These are phyloP conservation scores for Venturia carpophila DNA, from an alignment of 2,329 filamentous ascomycete genomes.

Conservation along the genomic window DNA sequence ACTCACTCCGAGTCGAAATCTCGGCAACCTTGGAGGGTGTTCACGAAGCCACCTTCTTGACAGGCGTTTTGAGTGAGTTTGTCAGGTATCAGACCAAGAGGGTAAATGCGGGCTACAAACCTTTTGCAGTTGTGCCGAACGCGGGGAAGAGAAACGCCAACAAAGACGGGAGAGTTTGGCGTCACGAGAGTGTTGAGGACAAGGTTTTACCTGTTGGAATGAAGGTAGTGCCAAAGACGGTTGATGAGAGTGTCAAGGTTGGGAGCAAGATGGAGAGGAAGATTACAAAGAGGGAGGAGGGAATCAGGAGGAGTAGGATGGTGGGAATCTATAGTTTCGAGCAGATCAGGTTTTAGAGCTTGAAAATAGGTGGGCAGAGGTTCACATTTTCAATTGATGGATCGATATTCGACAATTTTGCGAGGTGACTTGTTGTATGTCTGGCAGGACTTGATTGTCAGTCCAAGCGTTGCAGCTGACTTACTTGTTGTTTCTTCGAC, in stretches of 20 bases:
- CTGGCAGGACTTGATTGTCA: background rate
- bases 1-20: slow-evolving; percentile 59
- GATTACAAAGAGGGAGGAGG: slow-evolving; percentile 55
- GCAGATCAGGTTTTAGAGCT: slow-evolving; percentile 54
- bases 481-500: too few species aligned
- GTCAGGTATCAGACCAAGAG: slow-evolving; percentile 48
- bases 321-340: slow-evolving; percentile 72
- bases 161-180: slow-evolving; percentile 30
- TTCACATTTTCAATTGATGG: too few species aligned
- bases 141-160: slow-evolving; percentile 26
- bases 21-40: slow-evolving; percentile 64
- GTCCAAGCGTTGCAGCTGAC: background rate
- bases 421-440: too few species aligned
- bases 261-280: slow-evolving; percentile 68
- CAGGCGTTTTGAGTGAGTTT: slow-evolving; percentile 57
- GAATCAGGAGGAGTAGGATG: slow-evolving; percentile 6
- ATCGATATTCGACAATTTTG: too few species aligned
- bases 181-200: slow-evolving; percentile 35
- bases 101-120: slow-evolving; percentile 18
- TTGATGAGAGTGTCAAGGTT: slow-evolving; percentile 49
- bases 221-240: slow-evolving; percentile 47
- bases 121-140: background rate
- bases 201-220: slow-evolving; percentile 64
- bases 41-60: slow-evolving; percentile 59
- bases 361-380: background rate